Base-by-base conservation (phyloP, 805 yeast genomes). In the Kuraishia molischiana region DNA sequence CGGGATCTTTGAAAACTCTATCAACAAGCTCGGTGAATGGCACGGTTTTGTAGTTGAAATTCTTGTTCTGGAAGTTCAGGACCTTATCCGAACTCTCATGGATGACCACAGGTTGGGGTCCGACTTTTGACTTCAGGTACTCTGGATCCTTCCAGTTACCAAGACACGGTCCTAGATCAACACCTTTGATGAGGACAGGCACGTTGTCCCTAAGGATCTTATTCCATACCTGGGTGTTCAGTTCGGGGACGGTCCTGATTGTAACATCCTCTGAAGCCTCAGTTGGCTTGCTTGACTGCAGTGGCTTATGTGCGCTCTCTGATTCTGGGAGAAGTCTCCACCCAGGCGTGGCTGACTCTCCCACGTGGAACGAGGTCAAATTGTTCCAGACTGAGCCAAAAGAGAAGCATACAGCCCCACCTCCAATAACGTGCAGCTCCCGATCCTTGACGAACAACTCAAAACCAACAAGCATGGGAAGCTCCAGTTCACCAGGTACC, bases 381-480 rank as follows among this genome's bases (percentile, higher is more conserved):
- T 51, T 51, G 37, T 72, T 71, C 68, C 72, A 69, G 17, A 65
- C 66, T 0, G 79, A 64, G 0, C 95, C 95, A 58, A 83, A 85
- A 1, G 89, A 81, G 45, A 79, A 84, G 51, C 94, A 84, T 1
- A 83, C 85, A 0, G 83, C 89, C 3, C 94, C 94, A 3, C 94
- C 90, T 6, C 79, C 82, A 32, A 74, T 44, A 3, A 56, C 14
- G 17, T 33, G n/a, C 5, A 32, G 24, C 17, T 57, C 38, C 5
- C 53, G 17, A 4, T 44, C 44, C 2, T 41, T 39, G n/a, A 44
- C 34, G 3, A 47, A 34, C 5, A 53, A 28, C 26, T 67, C 71
- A 43, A 69, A 70, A 1, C 87, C 87, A 8, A 75, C 66, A 8
- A 79, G 55, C 39, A 79, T 59, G 2, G 76, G 72, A 1, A 59